Conservation (phyloP, 2,329 filamentous ascomycete genomes). For the Xylariaceae sp. region DNA sequence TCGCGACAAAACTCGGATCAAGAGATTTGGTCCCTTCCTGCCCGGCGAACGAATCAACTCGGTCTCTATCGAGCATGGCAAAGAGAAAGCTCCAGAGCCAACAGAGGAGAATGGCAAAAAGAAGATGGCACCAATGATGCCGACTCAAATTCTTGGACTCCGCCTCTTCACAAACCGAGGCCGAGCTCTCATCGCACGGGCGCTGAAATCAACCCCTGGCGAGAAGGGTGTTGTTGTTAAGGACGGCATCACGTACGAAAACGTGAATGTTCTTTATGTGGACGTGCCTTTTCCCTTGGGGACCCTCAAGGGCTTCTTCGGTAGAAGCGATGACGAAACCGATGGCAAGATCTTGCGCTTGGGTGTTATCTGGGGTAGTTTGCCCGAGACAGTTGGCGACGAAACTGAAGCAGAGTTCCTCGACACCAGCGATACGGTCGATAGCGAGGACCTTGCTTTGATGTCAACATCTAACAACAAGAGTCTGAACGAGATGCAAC, state of each 20-base stretch:
- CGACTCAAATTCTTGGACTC: background rate
- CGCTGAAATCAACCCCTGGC: background rate
- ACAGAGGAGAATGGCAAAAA: background rate
- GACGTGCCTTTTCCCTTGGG: background rate
- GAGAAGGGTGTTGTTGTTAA: background rate
- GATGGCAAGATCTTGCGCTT: background rate
- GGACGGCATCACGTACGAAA: background rate
- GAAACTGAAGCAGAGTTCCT: background rate
- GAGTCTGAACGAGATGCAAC: background rate
- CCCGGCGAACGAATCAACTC: background rate
- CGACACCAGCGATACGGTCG: background rate
- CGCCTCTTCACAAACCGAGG: background rate
- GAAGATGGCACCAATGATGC: background rate
- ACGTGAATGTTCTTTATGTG: background rate
- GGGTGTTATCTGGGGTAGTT: background rate
- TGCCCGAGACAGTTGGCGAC: background rate
- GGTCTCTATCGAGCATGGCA: background rate
- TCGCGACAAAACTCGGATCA: background rate
- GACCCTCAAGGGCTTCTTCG: conserved; percentile 1
- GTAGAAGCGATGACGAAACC: background rate
- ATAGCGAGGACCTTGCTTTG: background rate
- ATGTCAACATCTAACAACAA: background rate
- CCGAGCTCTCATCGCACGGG: background rate
- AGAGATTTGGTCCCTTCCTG: background rate
- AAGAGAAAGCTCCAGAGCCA: background rate